These are phyloP conservation scores for Tylopilus intermedius DNA, from an alignment of 768 basidiomycete species.

Conservation along the genomic window DNA sequence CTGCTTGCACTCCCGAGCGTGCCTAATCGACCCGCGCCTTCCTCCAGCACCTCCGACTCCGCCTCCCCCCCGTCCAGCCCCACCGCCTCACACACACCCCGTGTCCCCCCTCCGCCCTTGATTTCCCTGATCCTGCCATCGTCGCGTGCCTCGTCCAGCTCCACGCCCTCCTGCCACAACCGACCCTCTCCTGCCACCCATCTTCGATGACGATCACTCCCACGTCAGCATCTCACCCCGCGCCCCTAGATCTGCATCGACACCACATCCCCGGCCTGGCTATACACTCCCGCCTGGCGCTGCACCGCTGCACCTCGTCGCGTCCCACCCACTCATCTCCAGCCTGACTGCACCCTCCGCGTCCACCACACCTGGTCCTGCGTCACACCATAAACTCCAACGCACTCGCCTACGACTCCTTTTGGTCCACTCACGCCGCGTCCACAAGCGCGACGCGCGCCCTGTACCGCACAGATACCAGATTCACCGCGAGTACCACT, in stretches of 20 bases:
- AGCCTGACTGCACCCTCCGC: neutral
- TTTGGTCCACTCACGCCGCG: slow-evolving; percentile 53
- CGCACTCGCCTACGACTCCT: slow-evolving; percentile 55
- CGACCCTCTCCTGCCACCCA: neutral
- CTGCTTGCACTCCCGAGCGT: slow-evolving; percentile 10
- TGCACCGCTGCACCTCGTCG: neutral
- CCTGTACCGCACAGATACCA: slow-evolving; percentile 28
- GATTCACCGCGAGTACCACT: slow-evolving; percentile 24
- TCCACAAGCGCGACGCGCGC: slow-evolving; percentile 24
- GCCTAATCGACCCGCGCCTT: slow-evolving; percentile 6
- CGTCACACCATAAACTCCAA: slow-evolving; percentile 13
- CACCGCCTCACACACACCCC: no score
- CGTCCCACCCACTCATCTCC: neutral
- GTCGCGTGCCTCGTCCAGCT: slow-evolving; percentile 24
- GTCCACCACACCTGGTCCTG: no score
- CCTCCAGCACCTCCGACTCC: no score
- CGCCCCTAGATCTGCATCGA: neutral
- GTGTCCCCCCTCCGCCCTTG: slow-evolving; percentile 6
- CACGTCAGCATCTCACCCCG: neutral
- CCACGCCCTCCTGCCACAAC: slow-evolving; percentile 13
- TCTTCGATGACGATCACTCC: neutral
- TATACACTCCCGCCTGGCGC: neutral
- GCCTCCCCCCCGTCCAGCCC: no score
- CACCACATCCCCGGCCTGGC: slow-evolving; percentile 6
- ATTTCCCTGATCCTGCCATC: slow-evolving; percentile 22